phyloP scores from a whole-genome alignment of 345 rosid genomes.

The Tarenaya hassleriana region DNA sequence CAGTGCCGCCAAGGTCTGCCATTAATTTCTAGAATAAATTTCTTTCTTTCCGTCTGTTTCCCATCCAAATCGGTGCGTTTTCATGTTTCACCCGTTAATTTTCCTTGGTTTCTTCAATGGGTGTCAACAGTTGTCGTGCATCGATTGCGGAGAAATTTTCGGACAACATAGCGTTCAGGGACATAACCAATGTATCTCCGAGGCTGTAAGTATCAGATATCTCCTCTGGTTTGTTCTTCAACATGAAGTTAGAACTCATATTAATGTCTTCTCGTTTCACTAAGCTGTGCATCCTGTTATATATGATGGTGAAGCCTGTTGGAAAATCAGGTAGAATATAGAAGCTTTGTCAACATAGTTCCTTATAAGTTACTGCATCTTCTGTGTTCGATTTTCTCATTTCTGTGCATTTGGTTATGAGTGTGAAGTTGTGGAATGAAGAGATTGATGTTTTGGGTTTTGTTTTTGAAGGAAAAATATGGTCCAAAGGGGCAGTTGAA shows the following conservation, averaged over 20 bases:
- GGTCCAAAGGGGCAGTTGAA: conserved; percentile 80
- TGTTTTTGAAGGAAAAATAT: conserved; percentile 60
- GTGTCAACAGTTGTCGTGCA: conserved; percentile 69
- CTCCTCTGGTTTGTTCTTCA: too few species aligned
- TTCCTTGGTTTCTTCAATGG: neutral
- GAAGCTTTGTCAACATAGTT: too few species aligned
- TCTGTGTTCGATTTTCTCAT: neutral
- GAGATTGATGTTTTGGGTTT: conserved; percentile 7
- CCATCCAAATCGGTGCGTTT: neutral
- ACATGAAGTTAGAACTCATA: too few species aligned
- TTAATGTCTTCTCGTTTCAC: too few species aligned
- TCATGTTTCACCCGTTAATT: conserved; percentile 10
- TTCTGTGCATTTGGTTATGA: neutral
- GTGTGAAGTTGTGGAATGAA: neutral
- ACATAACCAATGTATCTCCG: conserved; percentile 84
- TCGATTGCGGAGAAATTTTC: conserved; percentile 81
- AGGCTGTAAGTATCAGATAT: conserved; percentile 69
- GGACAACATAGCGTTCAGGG: conserved; percentile 71
- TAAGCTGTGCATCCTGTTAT: too few species aligned
- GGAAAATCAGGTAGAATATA: too few species aligned
- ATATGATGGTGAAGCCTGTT: too few species aligned
- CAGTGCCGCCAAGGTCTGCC: conserved; percentile 61
- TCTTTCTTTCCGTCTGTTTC: conserved; percentile 1
- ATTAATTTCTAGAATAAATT: neutral
- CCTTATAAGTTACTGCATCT: too few species aligned